Conservation (phyloP, 768 basidiomycete genomes). For the Lactarius pseudohatsudake region DNA sequence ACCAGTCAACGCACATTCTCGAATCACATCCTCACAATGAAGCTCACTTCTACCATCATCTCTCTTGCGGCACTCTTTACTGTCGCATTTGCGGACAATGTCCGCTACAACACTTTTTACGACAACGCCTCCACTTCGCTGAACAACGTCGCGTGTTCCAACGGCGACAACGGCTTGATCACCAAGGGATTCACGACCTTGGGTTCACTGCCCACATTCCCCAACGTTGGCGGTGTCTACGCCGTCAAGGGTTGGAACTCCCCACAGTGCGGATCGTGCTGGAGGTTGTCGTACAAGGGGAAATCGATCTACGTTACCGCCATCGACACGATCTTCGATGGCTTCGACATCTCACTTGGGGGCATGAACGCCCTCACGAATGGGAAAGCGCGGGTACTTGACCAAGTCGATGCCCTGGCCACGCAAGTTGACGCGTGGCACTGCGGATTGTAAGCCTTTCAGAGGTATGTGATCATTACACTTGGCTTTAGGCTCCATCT, state of each 20-base stretch:
- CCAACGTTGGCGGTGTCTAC: constrained; percentile 29
- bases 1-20: neutral
- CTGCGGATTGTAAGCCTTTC: neutral
- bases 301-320: constrained; percentile 32
- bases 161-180: constrained; percentile 31
- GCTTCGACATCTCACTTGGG: constrained; percentile 50
- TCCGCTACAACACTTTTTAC: constrained; percentile 15
- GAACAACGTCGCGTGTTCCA: constrained; percentile 29
- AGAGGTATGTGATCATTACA: neutral
- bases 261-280: constrained; percentile 12
- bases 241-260: constrained; percentile 36
- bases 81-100: neutral
- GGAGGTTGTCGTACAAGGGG: constrained; percentile 33
- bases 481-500: neutral
- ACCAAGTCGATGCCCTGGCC: neutral
- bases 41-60: neutral
- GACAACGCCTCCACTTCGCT: constrained; percentile 20
- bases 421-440: neutral
- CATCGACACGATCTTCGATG: constrained; percentile 34
- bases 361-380: constrained; percentile 56
- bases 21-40: neutral
- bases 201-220: constrained; percentile 27
- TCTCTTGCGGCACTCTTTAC: neutral
- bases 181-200: constrained; percentile 28
- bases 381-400: constrained; percentile 9